Base-by-base conservation (phyloP, 2,329 filamentous ascomycete species). In the Helicocarpus griseus region DNA sequence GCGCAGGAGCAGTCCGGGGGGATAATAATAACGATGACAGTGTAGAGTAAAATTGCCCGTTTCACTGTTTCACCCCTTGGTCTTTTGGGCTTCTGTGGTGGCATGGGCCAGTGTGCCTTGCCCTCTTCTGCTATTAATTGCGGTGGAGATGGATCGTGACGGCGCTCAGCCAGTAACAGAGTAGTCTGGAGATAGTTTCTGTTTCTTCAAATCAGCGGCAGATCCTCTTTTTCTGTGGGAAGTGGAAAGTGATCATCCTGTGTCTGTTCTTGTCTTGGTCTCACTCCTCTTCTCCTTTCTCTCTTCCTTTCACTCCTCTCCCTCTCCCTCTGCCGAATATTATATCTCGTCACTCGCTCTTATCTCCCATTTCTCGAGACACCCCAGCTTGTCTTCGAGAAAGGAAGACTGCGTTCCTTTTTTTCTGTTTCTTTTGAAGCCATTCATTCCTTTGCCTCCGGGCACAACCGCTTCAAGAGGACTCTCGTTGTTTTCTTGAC, bases 381-480 rank as follows among this genome's bases (percentile, higher is more conserved):
- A 11, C 11, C 33, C 35, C 31, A 19, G 21, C 19, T 33, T 13
- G 11, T 35, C 24, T 19, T 47, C 19, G n/a, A 46, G 17, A 21
- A n/a, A 35, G 44, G 44, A 47, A 36, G 44, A 35, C 44, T 35
- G 11, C 31, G 6, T 28, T 41, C 28, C 26, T 44, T 19, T 24
- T 44, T 2, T 44, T 44, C 22, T 26, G 14, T 47, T 22, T 41
- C 31, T 17, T 13, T 5, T 35, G 44, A 24, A 35, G 29, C 31
- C 8, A 47, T 47, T 47, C 44, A 47, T 36, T 47, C 44, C 26
- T 47, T 47, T 33, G 44, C 44, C 29, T 47, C 35, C 31, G 44
- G 35, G 44, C 44, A n/a, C 17, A 21, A 47, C 44, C 44, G 44
- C 44, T 36, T 47, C 44, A 36, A 8, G 31, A 47, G 44, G 14